Conservation (phyloP, 2,329 filamentous ascomycete genomes). For the Talaromyces albobiverticillius region DNA sequence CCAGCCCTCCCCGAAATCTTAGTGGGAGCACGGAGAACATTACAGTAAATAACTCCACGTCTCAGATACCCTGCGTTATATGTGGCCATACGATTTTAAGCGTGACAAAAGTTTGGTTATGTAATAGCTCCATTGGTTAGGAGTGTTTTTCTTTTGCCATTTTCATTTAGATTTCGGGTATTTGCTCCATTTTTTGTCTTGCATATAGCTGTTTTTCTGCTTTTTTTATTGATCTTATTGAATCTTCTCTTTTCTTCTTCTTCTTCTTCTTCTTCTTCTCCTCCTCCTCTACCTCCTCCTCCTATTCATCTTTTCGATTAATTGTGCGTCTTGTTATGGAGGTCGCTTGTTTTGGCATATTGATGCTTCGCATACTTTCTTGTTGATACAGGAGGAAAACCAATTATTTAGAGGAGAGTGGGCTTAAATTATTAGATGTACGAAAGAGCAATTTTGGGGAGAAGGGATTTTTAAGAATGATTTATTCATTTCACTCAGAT, state of each 20-base stretch:
- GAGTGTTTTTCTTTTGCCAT: background rate
- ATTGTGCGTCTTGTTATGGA: background rate
- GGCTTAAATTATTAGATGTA: slow-evolving; percentile 9
- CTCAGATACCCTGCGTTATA: too few relatives aligned
- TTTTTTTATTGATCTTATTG: background rate
- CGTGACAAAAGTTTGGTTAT: too few relatives aligned
- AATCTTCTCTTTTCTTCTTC: background rate
- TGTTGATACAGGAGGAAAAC: background rate
- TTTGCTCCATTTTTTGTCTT: background rate
- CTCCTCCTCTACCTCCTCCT: too few relatives aligned
- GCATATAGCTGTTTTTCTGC: background rate
- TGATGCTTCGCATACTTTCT: background rate
- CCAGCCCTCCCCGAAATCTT: too few relatives aligned
- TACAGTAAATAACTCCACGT: too few relatives aligned
- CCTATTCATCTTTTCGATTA: background rate
- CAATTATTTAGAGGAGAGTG: too few relatives aligned
- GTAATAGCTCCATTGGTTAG: background rate
- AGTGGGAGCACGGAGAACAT: too few relatives aligned
- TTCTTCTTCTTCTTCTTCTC: too few relatives aligned
- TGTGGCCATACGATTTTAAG: too few relatives aligned
- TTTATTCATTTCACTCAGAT: background rate
- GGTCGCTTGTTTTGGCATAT: background rate
- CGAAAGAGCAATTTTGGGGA: slow-evolving; percentile 4
- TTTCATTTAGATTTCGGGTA: background rate
- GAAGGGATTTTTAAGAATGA: background rate